Evolutionary conservation across 2,329 filamentous ascomycete species (phyloP).

Genomic region (Cryphonectria nitschkei): DNA sequence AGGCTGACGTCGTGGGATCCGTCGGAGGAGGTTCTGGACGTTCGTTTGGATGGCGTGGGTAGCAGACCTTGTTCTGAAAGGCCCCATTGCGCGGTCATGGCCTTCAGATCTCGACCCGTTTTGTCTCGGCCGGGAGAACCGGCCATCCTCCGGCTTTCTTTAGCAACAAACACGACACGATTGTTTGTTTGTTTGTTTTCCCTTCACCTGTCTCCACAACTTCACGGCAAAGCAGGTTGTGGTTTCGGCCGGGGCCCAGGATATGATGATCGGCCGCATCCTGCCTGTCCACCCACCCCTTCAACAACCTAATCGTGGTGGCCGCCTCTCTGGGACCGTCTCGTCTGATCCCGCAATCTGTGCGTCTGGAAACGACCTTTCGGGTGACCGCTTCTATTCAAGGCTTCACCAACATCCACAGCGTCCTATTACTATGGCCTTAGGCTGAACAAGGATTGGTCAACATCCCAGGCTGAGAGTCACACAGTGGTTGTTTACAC

Average conservation of each 20-base stretch:
- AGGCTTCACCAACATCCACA: not conserved
- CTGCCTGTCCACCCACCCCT: not conserved
- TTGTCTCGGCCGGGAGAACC: slow-evolving; percentile 9
- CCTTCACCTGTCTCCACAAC: not conserved
- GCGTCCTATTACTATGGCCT: not conserved
- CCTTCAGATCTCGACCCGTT: slow-evolving; percentile 6
- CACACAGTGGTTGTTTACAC: not conserved
- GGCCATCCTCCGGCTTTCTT: slow-evolving; percentile 10
- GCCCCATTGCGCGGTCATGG: not conserved
- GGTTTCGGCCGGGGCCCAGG: not conserved
- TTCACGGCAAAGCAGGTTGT: not conserved
- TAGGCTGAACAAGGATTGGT: not conserved
- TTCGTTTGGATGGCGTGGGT: not conserved
- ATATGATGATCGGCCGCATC: slow-evolving; percentile 2
- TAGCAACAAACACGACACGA: slow-evolving; percentile 8
- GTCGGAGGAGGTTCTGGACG: not conserved
- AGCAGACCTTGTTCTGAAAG: not conserved
- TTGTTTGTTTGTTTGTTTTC: not conserved
- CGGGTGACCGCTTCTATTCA: not conserved
- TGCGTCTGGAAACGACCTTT: not conserved
- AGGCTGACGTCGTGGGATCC: not conserved
- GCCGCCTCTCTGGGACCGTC: not conserved
- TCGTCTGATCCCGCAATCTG: not conserved
- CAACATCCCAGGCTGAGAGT: not conserved
- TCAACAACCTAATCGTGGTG: slow-evolving; percentile 2